Percentiles rank a stretch among this genome's conserved stretches.
These are phyloP conservation scores for Gracilaria caudata DNA, from an alignment of 23 red algal species.

Conservation along the genomic window DNA sequence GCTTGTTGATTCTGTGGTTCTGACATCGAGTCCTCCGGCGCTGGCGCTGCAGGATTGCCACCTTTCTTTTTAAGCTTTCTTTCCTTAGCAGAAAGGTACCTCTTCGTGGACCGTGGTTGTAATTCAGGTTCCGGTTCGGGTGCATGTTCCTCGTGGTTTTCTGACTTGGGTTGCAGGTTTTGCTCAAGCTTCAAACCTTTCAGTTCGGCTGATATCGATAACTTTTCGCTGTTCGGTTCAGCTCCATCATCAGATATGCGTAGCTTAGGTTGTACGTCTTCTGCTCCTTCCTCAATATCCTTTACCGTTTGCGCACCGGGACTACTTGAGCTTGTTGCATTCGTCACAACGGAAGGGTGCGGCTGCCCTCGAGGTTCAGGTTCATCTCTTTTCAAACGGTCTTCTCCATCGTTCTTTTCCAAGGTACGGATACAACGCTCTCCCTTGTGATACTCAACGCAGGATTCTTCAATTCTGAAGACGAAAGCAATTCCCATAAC, in stretches of 20 bases:
- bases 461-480: slow-evolving; percentile 83
- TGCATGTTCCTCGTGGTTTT: slow-evolving; percentile 1
- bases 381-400: background rate
- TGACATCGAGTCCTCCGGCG: background rate
- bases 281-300: too few relatives aligned
- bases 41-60: background rate
- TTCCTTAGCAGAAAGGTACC: slow-evolving; percentile 55
- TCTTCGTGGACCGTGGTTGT: slow-evolving; percentile 28
- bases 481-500: slow-evolving; percentile 93
- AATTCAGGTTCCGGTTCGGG: background rate
- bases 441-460: slow-evolving; percentile 68
- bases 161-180: background rate
- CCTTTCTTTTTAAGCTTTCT: slow-evolving; percentile 25
- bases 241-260: background rate
- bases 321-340: background rate
- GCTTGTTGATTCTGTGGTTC: background rate
- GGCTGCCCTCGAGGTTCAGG: too few relatives aligned
- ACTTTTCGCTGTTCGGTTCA: background rate
- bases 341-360: too few relatives aligned
- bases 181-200: background rate
- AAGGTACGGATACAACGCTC: slow-evolving; percentile 76
- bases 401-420: background rate
- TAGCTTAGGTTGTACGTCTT: background rate
- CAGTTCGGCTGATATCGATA: background rate
- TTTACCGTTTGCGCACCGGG: background rate